A percentile compares a stretch with the other conserved stretches of the same genome.
Conservation (phyloP, 2,329 filamentous ascomycete genomes). For the Neonectria coccinea region DNA sequence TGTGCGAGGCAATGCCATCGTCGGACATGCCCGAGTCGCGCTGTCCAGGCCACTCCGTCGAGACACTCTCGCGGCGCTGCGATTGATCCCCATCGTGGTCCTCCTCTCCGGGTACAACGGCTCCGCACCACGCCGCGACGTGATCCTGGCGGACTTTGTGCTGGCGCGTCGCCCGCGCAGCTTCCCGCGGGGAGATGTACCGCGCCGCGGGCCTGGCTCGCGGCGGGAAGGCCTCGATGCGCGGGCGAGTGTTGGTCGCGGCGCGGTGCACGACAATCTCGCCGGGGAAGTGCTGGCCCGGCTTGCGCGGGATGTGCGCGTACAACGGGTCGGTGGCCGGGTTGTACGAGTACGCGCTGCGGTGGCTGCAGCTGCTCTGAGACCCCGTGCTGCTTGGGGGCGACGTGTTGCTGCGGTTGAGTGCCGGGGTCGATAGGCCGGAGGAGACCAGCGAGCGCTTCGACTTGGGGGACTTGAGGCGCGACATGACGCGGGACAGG, state of each 20-base stretch:
- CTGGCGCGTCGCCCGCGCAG: background rate
- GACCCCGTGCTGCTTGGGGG: background rate
- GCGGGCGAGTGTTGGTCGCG: background rate
- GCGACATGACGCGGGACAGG: background rate
- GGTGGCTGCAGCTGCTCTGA: background rate
- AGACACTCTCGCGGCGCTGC: background rate
- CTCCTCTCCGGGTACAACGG: background rate
- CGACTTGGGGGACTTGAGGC: background rate
- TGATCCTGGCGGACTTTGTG: background rate
- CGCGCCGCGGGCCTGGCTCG: background rate
- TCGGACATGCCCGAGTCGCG: background rate
- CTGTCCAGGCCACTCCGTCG: background rate
- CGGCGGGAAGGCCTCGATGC: background rate
- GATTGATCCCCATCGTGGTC: background rate
- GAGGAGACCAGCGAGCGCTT: background rate
- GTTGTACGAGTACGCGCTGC: constrained; percentile 23
- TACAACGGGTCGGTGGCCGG: constrained; percentile 34
- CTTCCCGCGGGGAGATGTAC: background rate
- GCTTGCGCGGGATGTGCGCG: constrained; percentile 29
- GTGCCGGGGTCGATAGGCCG: background rate
- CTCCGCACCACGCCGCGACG: background rate
- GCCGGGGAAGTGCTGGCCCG: constrained; percentile 19
- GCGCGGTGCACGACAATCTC: constrained; percentile 32
- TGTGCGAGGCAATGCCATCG: background rate
- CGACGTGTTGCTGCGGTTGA: background rate